Evolutionary conservation across 2,329 filamentous ascomycete genomes (phyloP).

Genomic region (Penicillium sp.): DNA sequence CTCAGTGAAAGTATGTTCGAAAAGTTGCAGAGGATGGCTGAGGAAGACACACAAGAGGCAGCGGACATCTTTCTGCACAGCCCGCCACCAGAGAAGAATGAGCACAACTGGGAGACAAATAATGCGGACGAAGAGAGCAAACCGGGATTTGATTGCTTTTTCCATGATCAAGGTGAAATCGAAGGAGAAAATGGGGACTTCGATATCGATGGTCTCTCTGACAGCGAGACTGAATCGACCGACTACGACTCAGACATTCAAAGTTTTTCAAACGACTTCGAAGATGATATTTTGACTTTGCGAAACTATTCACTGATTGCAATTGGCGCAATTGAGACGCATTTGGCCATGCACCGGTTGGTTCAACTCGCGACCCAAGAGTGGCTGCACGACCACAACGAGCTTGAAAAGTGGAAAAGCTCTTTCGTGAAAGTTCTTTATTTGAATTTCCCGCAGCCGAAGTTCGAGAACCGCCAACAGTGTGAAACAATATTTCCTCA

Average conservation of each 20-base stretch:
- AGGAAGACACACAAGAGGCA: neutral
- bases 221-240: neutral
- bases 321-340: neutral
- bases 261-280: neutral
- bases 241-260: neutral
- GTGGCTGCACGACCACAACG: constrained; percentile 3
- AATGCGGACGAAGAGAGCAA: neutral
- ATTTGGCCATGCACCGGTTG: constrained; percentile 3
- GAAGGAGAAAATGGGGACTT: neutral
- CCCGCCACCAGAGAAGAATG: neutral
- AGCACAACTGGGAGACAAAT: neutral
- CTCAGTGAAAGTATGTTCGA: neutral
- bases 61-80: neutral
- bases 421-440: constrained; percentile 22
- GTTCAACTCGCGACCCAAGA: neutral
- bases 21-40: neutral
- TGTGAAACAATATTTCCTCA: constrained; percentile 29
- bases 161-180: neutral
- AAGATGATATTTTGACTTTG: constrained; percentile 7
- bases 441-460: constrained; percentile 15
- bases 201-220: neutral
- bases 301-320: constrained; percentile 1
- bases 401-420: constrained; percentile 27
- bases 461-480: constrained; percentile 1
- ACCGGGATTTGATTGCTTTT: neutral